Evolutionary conservation across 1,284 basidiomycete species (phyloP).

Genomic region (Papiliotrema nemorosa): DNA sequence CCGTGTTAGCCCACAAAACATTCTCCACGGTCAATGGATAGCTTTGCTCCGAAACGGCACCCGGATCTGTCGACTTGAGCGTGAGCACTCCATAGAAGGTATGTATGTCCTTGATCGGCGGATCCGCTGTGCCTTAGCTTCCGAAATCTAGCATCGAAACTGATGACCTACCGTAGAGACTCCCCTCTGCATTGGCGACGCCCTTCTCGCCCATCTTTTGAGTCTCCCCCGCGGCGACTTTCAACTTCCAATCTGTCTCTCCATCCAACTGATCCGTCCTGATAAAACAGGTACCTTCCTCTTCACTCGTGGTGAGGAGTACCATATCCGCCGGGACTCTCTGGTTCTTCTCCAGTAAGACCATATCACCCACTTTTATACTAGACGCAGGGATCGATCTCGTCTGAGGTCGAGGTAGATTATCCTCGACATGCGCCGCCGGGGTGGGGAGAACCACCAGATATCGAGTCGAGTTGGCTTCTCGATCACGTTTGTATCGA

Average conservation of each 20-base stretch:
- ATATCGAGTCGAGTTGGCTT: slow-evolving; percentile 92
- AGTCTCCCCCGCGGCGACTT: slow-evolving; percentile 78
- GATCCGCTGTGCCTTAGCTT: slow-evolving; percentile 62
- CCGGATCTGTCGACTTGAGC: slow-evolving; percentile 54
- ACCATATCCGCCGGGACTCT: slow-evolving; percentile 94
- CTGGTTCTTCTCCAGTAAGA: slow-evolving; percentile 93
- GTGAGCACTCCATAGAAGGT: slow-evolving; percentile 92
- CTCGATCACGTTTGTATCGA: slow-evolving; percentile 82
- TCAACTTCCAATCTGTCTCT: slow-evolving; percentile 98
- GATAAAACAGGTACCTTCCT: slow-evolving; percentile 89
- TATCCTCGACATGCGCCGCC: too few species aligned
- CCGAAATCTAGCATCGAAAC: background rate
- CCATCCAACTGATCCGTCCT: slow-evolving; percentile 97
- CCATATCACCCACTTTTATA: slow-evolving; percentile 86
- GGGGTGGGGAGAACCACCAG: slow-evolving; percentile 64
- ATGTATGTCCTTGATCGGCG: slow-evolving; percentile 95
- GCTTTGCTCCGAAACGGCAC: slow-evolving; percentile 60
- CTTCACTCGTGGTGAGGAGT: slow-evolving; percentile 75
- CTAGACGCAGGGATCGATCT: slow-evolving; percentile 81
- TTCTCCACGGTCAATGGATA: slow-evolving; percentile 89
- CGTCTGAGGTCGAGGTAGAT: slow-evolving; percentile 32
- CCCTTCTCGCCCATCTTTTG: slow-evolving; percentile 71
- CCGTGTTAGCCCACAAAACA: slow-evolving; percentile 95
- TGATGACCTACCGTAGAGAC: slow-evolving; percentile 66
- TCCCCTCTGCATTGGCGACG: slow-evolving; percentile 70